Evolutionary conservation across 768 basidiomycete species (phyloP).

Genomic region (Neoboletus subvelutipes): DNA sequence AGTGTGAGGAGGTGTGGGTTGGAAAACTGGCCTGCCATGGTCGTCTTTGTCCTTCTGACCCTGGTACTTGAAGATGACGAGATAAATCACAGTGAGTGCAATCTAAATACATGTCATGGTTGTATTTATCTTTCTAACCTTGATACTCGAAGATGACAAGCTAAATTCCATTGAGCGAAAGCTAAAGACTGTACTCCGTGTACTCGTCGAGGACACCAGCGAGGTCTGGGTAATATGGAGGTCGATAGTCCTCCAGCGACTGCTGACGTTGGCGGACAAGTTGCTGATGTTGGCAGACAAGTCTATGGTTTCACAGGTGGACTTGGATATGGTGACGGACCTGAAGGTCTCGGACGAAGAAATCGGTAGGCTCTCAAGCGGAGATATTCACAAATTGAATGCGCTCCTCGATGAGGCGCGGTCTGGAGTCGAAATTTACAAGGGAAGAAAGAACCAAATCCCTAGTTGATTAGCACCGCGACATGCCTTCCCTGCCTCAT

Average conservation of each 20-base stretch:
- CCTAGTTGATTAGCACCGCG: not conserved
- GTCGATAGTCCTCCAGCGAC: not conserved
- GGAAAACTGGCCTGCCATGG: constrained; percentile 13
- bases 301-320: not conserved
- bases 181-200: not conserved
- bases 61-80: constrained; percentile 5
- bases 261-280: not conserved
- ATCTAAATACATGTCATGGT: constrained; percentile 2
- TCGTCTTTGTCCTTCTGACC: constrained; percentile 10
- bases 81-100: not conserved
- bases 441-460: not conserved
- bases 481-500: not conserved
- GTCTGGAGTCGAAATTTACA: not conserved
- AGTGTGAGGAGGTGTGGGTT: not conserved
- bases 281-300: not conserved
- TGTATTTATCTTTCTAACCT: constrained; percentile 8
- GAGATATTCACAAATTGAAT: not conserved
- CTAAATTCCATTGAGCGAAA: not conserved
- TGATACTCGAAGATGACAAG: constrained; percentile 3
- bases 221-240: constrained; percentile 7
- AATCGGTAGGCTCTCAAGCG: not conserved
- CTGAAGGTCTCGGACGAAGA: not conserved
- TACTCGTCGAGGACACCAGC: constrained; percentile 4
- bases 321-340: not conserved
- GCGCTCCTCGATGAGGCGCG: not conserved